These are phyloP conservation scores for Testicularia cyperi DNA, from an alignment of 1,284 basidiomycete species.

Conservation along the genomic window DNA sequence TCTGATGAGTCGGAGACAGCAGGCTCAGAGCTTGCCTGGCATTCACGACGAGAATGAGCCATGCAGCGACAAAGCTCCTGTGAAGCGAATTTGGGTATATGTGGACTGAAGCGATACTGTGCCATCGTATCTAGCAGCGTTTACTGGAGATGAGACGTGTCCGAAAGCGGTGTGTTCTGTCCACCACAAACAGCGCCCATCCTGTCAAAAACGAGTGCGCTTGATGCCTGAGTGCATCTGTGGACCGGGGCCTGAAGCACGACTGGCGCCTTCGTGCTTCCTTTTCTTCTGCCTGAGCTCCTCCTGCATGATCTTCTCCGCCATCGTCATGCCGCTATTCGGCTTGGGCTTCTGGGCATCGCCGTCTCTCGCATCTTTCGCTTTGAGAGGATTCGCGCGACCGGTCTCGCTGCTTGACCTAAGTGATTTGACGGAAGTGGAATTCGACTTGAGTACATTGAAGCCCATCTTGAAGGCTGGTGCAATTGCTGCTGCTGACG, in stretches of 20 bases:
- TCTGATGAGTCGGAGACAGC: too few species aligned
- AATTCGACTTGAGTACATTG: slow-evolving; percentile 37
- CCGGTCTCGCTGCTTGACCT: slow-evolving; percentile 1
- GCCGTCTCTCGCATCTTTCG: slow-evolving; percentile 1
- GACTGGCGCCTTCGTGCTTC: slow-evolving; percentile 3
- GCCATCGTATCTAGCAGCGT: too few species aligned
- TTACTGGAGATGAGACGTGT: too few species aligned
- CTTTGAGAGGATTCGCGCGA: neutral
- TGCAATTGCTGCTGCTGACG: neutral
- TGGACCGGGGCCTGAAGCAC: slow-evolving; percentile 14
- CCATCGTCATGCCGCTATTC: slow-evolving; percentile 42
- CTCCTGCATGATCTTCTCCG: slow-evolving; percentile 55
- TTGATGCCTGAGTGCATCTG: slow-evolving; percentile 44
- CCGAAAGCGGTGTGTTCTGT: too few species aligned
- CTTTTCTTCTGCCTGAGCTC: slow-evolving; percentile 42
- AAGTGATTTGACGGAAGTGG: slow-evolving; percentile 26
- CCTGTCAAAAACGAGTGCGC: slow-evolving; percentile 46
- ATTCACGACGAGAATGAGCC: too few species aligned
- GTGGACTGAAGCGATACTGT: too few species aligned
- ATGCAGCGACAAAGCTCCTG: too few species aligned
- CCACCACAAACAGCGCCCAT: too few species aligned
- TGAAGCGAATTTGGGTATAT: too few species aligned
- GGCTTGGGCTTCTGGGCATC: slow-evolving; percentile 12
- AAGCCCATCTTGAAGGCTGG: slow-evolving; percentile 28
- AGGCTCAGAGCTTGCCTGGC: too few species aligned